A percentile compares a stretch with the other conserved stretches of the same genome.
Conservation (phyloP, 495 filamentous ascomycete species). For the Tuber melanosporum region DNA sequence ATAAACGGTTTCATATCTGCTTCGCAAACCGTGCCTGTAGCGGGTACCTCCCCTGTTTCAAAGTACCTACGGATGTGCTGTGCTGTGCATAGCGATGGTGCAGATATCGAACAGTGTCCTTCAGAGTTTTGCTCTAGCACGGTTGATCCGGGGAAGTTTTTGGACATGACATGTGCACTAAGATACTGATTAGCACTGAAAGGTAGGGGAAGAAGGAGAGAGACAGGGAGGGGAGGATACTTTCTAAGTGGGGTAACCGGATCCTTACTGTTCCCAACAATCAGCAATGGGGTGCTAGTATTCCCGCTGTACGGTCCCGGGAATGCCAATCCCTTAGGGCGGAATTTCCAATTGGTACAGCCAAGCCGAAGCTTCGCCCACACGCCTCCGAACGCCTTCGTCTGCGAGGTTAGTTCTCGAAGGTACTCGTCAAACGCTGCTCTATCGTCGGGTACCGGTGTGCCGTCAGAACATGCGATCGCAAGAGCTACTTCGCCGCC, state of each 20-base stretch:
- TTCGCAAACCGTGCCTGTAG: conserved; percentile 24
- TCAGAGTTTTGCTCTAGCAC: conserved; percentile 54
- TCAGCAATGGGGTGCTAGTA: conserved; percentile 52
- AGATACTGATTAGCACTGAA: background rate
- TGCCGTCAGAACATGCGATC: conserved; percentile 60
- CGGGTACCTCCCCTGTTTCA: conserved; percentile 21
- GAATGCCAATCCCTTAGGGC: conserved; percentile 54
- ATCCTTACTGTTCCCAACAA: conserved; percentile 53
- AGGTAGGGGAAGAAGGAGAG: background rate
- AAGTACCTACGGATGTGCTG: conserved; percentile 32
- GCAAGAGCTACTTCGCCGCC: conserved; percentile 49
- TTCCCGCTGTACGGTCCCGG: conserved; percentile 49
- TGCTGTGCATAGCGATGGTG: conserved; percentile 29
- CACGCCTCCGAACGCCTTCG: conserved; percentile 51
- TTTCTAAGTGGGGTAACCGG: conserved; percentile 36
- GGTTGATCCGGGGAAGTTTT: conserved; percentile 49
- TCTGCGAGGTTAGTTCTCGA: conserved; percentile 47
- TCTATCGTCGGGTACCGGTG: conserved; percentile 43
- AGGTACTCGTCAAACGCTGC: conserved; percentile 49
- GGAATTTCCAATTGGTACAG: conserved; percentile 55
- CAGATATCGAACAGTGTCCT: conserved; percentile 37
- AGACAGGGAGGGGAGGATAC: background rate
- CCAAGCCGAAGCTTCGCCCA: conserved; percentile 53
- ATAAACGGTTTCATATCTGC: conserved; percentile 28
- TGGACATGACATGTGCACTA: conserved; percentile 50